These are phyloP conservation scores for Asterophora lycoperdoides DNA, from an alignment of 768 basidiomycete genomes.

Conservation along the genomic window DNA sequence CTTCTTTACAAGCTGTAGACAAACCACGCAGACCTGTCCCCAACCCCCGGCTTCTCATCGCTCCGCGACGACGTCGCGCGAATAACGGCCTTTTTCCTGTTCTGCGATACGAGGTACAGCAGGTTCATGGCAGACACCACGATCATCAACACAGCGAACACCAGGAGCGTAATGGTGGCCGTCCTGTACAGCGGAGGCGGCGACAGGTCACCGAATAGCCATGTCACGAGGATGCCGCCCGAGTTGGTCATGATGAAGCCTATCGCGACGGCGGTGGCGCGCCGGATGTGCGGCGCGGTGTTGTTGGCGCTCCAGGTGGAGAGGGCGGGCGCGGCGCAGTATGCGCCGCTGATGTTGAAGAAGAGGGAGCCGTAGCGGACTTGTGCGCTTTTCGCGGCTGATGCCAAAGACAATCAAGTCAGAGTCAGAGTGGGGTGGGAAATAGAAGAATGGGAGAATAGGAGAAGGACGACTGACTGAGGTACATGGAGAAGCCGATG, in stretches of 20 bases:
- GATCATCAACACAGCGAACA: slow-evolving; percentile 37
- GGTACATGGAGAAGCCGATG: slow-evolving; percentile 54
- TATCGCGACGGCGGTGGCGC: slow-evolving; percentile 56
- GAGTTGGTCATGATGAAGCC: slow-evolving; percentile 55
- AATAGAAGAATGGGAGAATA: slow-evolving; percentile 42
- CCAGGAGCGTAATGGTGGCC: slow-evolving; percentile 40
- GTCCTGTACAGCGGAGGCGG: slow-evolving; percentile 45
- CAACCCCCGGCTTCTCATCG: slow-evolving; percentile 39
- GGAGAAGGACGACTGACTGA: slow-evolving; percentile 22
- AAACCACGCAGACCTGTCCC: slow-evolving; percentile 54
- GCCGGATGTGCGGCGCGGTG: slow-evolving; percentile 48
- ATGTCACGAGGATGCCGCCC: slow-evolving; percentile 58
- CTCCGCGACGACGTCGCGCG: slow-evolving; percentile 26
- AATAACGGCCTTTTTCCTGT: slow-evolving; percentile 39
- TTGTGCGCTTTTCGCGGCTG: too few relatives aligned
- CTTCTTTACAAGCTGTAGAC: slow-evolving; percentile 38
- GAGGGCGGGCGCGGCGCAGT: slow-evolving; percentile 49
- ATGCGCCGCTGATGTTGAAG: slow-evolving; percentile 25
- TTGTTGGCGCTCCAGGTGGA: slow-evolving; percentile 63
- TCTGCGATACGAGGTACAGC: slow-evolving; percentile 37
- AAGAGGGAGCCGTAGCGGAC: too few relatives aligned
- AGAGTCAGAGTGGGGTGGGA: slow-evolving; percentile 21
- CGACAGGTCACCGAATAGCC: slow-evolving; percentile 51
- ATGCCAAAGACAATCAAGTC: slow-evolving; percentile 27
- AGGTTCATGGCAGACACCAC: slow-evolving; percentile 36